phyloP scores from a whole-genome alignment of 2,329 filamentous ascomycete species.

The Lasiodiplodia theobromae region DNA sequence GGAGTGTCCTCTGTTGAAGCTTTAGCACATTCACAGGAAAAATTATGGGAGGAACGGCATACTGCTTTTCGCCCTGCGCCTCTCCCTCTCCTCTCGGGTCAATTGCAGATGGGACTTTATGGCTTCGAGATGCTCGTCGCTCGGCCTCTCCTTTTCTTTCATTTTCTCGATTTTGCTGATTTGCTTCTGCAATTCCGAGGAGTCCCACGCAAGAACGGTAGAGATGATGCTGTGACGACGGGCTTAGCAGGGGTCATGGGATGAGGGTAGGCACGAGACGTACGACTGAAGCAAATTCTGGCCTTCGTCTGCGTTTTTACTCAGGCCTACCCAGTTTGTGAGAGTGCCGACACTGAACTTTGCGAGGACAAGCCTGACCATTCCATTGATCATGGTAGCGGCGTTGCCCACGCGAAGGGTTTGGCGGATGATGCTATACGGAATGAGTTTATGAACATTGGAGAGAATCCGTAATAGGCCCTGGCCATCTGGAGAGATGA shows the following conservation, averaged over 20 bases:
- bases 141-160: slow-evolving; percentile 58
- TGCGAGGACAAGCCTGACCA: slow-evolving; percentile 76
- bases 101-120: slow-evolving; percentile 66
- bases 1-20: slow-evolving; percentile 40
- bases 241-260: background rate
- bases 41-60: slow-evolving; percentile 30
- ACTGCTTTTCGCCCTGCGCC: slow-evolving; percentile 64
- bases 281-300: slow-evolving; percentile 78
- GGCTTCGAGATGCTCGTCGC: slow-evolving; percentile 66
- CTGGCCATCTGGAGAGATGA: slow-evolving; percentile 76
- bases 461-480: slow-evolving; percentile 75
- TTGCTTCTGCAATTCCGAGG: slow-evolving; percentile 71
- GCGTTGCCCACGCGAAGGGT: slow-evolving; percentile 79
- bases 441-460: slow-evolving; percentile 73
- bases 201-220: slow-evolving; percentile 76
- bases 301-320: slow-evolving; percentile 73
- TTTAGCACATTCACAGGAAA: slow-evolving; percentile 34
- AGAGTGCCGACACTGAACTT: slow-evolving; percentile 77
- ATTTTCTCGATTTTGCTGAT: slow-evolving; percentile 69
- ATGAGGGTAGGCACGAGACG: slow-evolving; percentile 25
- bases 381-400: slow-evolving; percentile 79
- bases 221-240: slow-evolving; percentile 68
- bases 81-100: slow-evolving; percentile 64
- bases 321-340: slow-evolving; percentile 81
- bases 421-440: slow-evolving; percentile 75